Conservation (phyloP, 345 rosid genomes). For the Odontarrhena argentea region DNA sequence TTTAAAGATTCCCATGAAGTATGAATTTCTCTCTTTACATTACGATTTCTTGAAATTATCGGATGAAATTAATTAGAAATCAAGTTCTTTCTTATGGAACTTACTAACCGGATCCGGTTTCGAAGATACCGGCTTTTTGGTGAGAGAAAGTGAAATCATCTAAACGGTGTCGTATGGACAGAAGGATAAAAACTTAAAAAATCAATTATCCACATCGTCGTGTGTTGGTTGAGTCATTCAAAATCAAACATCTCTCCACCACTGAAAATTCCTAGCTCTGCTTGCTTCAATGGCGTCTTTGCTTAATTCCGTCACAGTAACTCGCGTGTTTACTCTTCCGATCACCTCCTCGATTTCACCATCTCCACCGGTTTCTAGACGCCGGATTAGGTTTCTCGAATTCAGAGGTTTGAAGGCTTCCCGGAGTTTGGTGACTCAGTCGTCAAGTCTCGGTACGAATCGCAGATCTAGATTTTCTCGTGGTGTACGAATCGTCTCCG, state of each 20-base stretch:
- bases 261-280: not conserved
- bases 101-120: too few species aligned
- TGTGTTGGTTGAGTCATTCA: too few species aligned
- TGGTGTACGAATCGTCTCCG: constrained; percentile 31
- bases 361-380: constrained; percentile 22
- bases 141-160: too few species aligned
- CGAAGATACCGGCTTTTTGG: too few species aligned
- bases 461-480: constrained; percentile 16
- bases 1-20: too few species aligned
- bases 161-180: too few species aligned
- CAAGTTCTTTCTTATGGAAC: too few species aligned
- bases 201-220: too few species aligned
- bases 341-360: constrained; percentile 28
- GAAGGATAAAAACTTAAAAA: too few species aligned
- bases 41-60: too few species aligned
- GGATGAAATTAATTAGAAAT: too few species aligned
- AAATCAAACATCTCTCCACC: constrained; percentile 22
- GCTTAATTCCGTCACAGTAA: constrained; percentile 42
- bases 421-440: constrained; percentile 30
- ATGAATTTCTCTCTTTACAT: too few species aligned
- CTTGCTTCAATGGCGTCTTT: constrained; percentile 40
- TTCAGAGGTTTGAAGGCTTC: constrained; percentile 38
- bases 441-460: constrained; percentile 5
- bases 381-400: constrained; percentile 21
- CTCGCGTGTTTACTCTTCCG: constrained; percentile 38